These are phyloP conservation scores for Huntiella savannae DNA, from an alignment of 2,329 filamentous ascomycete genomes.

Conservation along the genomic window DNA sequence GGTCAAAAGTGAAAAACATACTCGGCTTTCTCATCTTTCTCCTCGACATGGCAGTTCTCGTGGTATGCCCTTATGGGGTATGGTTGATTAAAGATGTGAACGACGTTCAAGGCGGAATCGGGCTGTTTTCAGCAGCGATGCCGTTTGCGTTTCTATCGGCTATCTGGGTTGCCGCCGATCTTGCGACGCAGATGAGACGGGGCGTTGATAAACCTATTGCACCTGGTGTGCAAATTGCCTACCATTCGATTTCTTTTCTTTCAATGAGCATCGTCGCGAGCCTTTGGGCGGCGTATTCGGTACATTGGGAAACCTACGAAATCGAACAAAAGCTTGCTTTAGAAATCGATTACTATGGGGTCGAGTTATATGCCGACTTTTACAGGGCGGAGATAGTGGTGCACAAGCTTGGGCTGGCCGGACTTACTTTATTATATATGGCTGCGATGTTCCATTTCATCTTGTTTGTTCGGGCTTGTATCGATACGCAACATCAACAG, in stretches of 20 bases:
- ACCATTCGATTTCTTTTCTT: neutral
- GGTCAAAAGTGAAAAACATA: constrained; percentile 1
- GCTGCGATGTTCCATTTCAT: neutral
- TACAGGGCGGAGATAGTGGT: too few relatives aligned
- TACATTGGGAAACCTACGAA: too few relatives aligned
- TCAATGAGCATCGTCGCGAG: neutral
- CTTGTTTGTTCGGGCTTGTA: constrained; percentile 2
- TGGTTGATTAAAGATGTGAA: neutral
- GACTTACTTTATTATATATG: neutral
- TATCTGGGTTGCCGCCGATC: neutral
- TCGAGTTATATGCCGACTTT: too few relatives aligned
- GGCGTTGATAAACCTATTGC: neutral
- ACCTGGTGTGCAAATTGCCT: neutral
- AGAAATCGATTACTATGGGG: neutral
- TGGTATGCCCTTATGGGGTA: neutral
- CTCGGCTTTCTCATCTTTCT: neutral
- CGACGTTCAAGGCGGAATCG: neutral
- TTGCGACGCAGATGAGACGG: neutral
- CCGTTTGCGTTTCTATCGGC: neutral
- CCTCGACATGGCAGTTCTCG: neutral
- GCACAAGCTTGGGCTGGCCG: neutral
- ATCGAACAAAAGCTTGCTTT: neutral
- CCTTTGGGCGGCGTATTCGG: neutral
- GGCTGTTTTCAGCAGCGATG: neutral
- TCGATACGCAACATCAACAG: neutral